Evolutionary conservation across 805 yeast genomes (phyloP), one percentile per base, ranked within the genome.

Genomic region (Candida endomychidarum): DNA sequence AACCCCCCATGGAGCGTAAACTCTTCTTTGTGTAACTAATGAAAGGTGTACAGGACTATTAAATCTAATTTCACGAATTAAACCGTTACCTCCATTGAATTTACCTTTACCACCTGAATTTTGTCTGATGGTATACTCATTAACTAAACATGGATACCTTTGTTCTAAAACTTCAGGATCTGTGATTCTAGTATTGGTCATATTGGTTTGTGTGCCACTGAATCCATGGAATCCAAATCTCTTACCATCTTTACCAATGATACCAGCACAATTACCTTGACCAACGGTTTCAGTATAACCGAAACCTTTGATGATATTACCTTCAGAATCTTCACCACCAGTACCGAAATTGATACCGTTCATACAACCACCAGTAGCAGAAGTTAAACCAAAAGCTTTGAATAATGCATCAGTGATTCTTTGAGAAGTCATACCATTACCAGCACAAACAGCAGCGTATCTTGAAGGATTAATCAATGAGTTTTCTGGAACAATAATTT

Each of bases 161-260:
- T 48, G 48, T 38, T 50, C 55, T 17, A 50, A 45, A 14, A 48
- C 46, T 40, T 51, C 55, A 6, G 54, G 48, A 34, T 51, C 54
- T 14, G 54, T 51, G 32, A 49, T 51, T 37, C 39, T 42, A 15
- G 55, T 50, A 34, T 50, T 52, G 72, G 54, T 52, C 51, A 52
- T 86, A 83, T 41, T 75, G 51, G 52, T 64, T 52, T 72, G 74
- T 53, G 47, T 62, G 48, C 77, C 75, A 28, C 43, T 31, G 25
- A 45, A 49, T 6, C 50, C 50, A 43, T 46, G 34, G 40, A 42
- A 46, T 10, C 50, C 50, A 47, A 33, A 27, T 19, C 45, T 40
- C 12, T 26, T 30, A 2, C 47, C 47, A 29, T 42, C 41, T 41
- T 43, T 42, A 14, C 31, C 15, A 11, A 43, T 38, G 9, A 46